Base-by-base conservation (phyloP, 2,329 filamentous ascomycete genomes). In the Fusarium cicatricum region DNA sequence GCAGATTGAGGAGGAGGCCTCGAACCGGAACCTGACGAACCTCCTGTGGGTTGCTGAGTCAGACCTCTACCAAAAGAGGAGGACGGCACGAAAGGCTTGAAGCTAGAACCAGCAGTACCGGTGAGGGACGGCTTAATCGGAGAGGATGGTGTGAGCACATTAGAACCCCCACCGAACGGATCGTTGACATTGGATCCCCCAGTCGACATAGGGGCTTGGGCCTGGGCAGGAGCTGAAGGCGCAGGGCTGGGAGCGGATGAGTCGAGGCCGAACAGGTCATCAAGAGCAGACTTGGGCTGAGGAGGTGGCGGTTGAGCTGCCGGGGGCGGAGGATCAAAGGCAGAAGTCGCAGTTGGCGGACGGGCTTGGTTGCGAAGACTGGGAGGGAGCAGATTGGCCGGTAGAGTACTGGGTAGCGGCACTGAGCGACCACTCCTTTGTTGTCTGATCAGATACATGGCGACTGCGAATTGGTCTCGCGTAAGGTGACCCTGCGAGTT, bases 401-500 rank as follows among this genome's bases (percentile, higher is more conserved):
- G 93, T 36, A 99, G 78, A n/a, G 85, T 83, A 17, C 88, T 80
- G 2, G 95, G 95, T 28, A 98, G 75, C 23, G 85, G 79, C 34
- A 77, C 77, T 28, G 78, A 72, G 52, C 86, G 86, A 59, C 88
- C 89, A 62, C 84, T 90, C 48, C 93, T 85, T 73, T 97, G 93
- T 72, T 96, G 91, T 58, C 93, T 86, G 67, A 99, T 97, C 44
- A 99, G 82, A 72, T 96, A 96, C 93, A 99, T 97, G 47, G 95
- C 94, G 40, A 99, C 92, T 0, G 95, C 92, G 71, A 99, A 99
- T 68, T 97, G 93, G 65, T 99, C 95, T 66, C 86, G 87, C 40
- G 84, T 92, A 52, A 99, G 80, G 52, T 90, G 88, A 11, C 95
- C 95, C 65, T 93, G 90, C 8, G 92, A 95, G 70, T 91, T 92